A percentile compares a stretch with the other conserved stretches of the same genome.
Evolutionary conservation across 192 early-diverging fungal species (phyloP).

Genomic region (Rhizoclosmatium sp.): DNA sequence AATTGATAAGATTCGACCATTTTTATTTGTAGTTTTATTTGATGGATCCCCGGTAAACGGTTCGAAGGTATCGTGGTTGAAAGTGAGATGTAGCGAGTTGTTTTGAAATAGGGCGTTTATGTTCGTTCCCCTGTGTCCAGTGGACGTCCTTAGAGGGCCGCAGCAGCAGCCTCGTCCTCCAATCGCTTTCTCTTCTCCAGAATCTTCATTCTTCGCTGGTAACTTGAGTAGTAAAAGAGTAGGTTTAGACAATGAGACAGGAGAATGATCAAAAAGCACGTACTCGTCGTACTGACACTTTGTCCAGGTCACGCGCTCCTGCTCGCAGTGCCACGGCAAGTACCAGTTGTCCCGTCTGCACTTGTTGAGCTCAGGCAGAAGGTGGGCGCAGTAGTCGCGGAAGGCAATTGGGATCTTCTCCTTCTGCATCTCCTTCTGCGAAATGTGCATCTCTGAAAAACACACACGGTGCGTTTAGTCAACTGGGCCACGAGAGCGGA

Average conservation of each 20-base stretch:
- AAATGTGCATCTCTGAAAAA: constrained; percentile 78
- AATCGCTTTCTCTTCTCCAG: constrained; percentile 46
- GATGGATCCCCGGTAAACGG: not conserved
- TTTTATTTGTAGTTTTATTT: not conserved
- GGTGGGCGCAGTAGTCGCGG: constrained; percentile 94
- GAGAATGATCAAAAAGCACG: constrained; percentile 17
- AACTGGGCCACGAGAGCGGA: no score
- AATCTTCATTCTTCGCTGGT: constrained; percentile 45
- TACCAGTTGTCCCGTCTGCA: constrained; percentile 86
- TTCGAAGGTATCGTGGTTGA: not conserved
- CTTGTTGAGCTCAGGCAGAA: constrained; percentile 90
- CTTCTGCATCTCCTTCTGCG: constrained; percentile 86
- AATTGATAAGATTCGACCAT: not conserved
- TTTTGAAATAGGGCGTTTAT: no score
- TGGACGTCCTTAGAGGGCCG: not conserved
- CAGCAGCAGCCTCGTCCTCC: constrained; percentile 25
- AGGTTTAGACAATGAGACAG: constrained; percentile 5
- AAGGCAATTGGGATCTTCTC: constrained; percentile 83
- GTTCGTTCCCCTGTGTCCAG: no score
- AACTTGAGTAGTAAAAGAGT: constrained; percentile 27
- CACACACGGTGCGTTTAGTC: no score
- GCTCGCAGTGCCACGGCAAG: constrained; percentile 93
- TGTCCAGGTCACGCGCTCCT: constrained; percentile 86
- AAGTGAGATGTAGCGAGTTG: not conserved
- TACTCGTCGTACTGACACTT: constrained; percentile 97